Base-by-base conservation (phyloP, 176 grass and related monocot species). In the Themeda triandra region DNA sequence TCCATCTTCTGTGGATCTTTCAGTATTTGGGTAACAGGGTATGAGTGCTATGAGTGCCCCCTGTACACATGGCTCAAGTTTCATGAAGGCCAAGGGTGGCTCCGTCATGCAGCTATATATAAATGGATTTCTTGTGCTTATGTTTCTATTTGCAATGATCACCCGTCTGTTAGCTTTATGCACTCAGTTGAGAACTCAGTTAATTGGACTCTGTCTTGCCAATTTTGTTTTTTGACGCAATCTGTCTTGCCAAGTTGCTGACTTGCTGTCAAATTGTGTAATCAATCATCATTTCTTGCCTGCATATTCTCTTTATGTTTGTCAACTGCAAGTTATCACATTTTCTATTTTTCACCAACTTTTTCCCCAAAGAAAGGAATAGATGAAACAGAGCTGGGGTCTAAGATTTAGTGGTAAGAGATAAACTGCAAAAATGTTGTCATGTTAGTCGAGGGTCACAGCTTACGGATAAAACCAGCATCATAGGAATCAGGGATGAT, bases 161-260 rank as follows among this genome's bases (percentile, higher is more conserved):
- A 35, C 31, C 35, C 13, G 66, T 81, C 36, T 72, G 73, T 2
- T 15, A 23, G n/a, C 33, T 76, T 42, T 77, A 86, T 82, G 62
- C 24, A 70, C 46, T 28, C 5, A 81, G 32, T 66, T 40, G 35
- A 78, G 53, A 49, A 66, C 53, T 32, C 36, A 59, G 18, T 64
- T 66, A 12, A 56, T 30, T 80, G 11, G 13, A 24, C 13, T 42
- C 10, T 70, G 3, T 45, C 41, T 65, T 72, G 53, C 3, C 45
- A 59, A 45, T 10, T n/a, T n/a, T n/a, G n/a, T n/a, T n/a, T n/a
- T n/a, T n/a, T n/a, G n/a, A n/a, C n/a, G n/a, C n/a, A n/a, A n/a
- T n/a, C n/a, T n/a, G n/a, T n/a, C n/a, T n/a, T n/a, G n/a, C n/a
- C n/a, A n/a, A n/a, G n/a, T n/a, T n/a, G n/a, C n/a, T n/a, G n/a